Base-by-base conservation (phyloP, 2,329 filamentous ascomycete species). In the Pseudogymnoascus sp. region DNA sequence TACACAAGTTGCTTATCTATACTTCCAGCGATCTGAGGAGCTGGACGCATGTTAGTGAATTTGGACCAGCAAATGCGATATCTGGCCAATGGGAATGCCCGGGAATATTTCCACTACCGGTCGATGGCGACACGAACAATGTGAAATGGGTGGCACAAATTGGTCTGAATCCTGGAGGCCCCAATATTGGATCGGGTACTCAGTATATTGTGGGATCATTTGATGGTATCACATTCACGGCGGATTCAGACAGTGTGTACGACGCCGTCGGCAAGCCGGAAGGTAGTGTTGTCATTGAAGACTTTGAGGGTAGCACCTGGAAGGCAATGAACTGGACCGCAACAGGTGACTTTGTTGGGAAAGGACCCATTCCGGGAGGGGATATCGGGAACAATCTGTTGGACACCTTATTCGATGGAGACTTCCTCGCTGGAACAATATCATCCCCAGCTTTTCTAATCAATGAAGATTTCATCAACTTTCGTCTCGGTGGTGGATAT, bases 1-100 rank as follows among this genome's bases (percentile, higher is more conserved):
- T 84, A 37, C 84, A 81, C 64, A 73, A 75, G 8, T 75, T 88
- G 41, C 82, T 81, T n/a, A 77, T 88, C 64, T 87, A 78, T 70
- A 85, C 82, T 1, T 85, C 82, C 1, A 74, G 78, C 0, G 77
- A 88, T 67, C 73, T 88, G 6, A 81, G 76, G 47, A 71, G 77
- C 7, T 88, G 85, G 85, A 81, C 75, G 37, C 75, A 77, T 38
- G 77, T 76, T 11, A 81, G 80, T 61, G 86, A 86, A 68, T 85
- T 86, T 32, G 30, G 30, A 8, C 30, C 30, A 32, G 30, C 30
- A 32, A 32, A 32, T 32, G 30, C 30, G 30, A 32, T 32, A 32
- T 32, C 30, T 43, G 65, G 77, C 0, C 81, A 85, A 66, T 86
- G 82, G 65, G 83, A 86, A 69, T 85, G 83, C 58, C 83, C 83